phyloP scores from a whole-genome alignment of 192 early-diverging fungal genomes.

The Entomortierella lignicola region DNA sequence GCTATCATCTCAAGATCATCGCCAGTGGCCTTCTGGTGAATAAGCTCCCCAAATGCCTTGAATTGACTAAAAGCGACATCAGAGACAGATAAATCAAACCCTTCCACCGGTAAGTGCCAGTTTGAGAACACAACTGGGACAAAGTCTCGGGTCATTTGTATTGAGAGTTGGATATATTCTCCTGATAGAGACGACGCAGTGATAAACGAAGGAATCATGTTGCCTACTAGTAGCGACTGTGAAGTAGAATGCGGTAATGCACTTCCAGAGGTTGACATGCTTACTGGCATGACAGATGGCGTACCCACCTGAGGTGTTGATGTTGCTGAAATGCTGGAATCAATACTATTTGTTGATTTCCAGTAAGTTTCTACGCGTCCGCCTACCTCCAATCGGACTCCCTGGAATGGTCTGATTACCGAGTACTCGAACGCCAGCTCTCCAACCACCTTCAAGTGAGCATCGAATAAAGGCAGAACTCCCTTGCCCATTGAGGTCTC shows the following conservation, averaged over 20 bases:
- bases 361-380: constrained; percentile 99
- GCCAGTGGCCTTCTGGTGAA: constrained; percentile 12
- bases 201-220: constrained; percentile 74
- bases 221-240: constrained; percentile 41
- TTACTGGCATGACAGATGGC: constrained; percentile 43
- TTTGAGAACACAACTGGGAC: constrained; percentile 88
- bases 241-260: constrained; percentile 28
- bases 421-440: constrained; percentile 87
- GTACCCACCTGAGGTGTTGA: constrained; percentile 37
- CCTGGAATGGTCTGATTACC: constrained; percentile 88
- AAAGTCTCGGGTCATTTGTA: constrained; percentile 90
- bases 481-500: constrained; percentile 52
- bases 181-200: constrained; percentile 91
- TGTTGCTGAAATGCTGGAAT: constrained; percentile 47
- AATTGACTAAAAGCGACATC: constrained; percentile 68
- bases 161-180: constrained; percentile 89
- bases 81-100: constrained; percentile 62
- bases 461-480: constrained; percentile 86
- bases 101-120: constrained; percentile 75
- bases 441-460: constrained; percentile 91
- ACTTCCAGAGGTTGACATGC: constrained; percentile 46
- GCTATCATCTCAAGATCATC: constrained; percentile 33
- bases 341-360: constrained; percentile 91
- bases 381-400: constrained; percentile 90
- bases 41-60: constrained; percentile 50